Conservation (phyloP, 2,329 filamentous ascomycete species). For the Camillea tinctor region DNA sequence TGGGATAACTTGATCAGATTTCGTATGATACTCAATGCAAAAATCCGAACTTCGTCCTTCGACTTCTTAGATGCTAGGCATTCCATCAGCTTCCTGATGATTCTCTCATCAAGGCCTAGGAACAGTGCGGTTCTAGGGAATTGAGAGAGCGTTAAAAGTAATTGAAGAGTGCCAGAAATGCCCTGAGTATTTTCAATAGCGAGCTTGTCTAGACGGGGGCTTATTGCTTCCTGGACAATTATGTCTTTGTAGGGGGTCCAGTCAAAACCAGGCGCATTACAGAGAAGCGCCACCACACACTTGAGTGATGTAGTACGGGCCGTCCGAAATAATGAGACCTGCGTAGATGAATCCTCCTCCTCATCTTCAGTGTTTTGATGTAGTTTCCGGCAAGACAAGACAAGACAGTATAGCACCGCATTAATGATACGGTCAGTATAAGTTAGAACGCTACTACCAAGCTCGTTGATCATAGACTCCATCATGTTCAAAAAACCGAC, state of each 20-base stretch:
- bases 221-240: conserved; percentile 74
- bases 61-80: conserved; percentile 70
- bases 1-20: conserved; percentile 63
- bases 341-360: conserved; percentile 39
- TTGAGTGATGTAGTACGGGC: conserved; percentile 75
- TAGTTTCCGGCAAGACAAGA: conserved; percentile 65
- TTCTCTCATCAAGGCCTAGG: conserved; percentile 58
- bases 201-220: conserved; percentile 74
- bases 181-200: conserved; percentile 85
- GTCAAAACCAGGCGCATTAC: conserved; percentile 65
- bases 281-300: conserved; percentile 76
- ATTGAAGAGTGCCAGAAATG: conserved; percentile 75
- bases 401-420: conserved; percentile 76
- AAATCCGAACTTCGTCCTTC: conserved; percentile 84
- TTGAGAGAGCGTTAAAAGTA: conserved; percentile 80
- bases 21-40: conserved; percentile 72
- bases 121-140: conserved; percentile 66
- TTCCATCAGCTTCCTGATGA: conserved; percentile 71
- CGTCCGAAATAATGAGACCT: conserved; percentile 61
- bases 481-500: conserved; percentile 91
- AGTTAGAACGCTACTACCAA: conserved; percentile 69
- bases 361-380: conserved; percentile 38
- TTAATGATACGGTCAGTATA: conserved; percentile 71
- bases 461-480: conserved; percentile 78
- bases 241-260: conserved; percentile 70